Evolutionary conservation across 2,329 filamentous ascomycete genomes (phyloP).

Genomic region (Pseudogymnoascus pannorum): DNA sequence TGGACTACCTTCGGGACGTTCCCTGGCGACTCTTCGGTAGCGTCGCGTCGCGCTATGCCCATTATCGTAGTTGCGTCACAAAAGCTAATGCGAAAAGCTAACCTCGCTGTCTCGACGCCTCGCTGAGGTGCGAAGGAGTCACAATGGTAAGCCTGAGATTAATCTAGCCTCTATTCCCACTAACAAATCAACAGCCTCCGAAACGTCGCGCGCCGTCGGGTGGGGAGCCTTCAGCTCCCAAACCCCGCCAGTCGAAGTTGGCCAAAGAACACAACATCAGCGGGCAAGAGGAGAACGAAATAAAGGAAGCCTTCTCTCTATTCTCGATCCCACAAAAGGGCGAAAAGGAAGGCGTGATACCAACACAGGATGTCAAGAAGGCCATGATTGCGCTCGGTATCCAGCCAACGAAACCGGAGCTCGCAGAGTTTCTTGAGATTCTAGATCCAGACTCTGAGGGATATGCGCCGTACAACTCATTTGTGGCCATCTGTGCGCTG

Average conservation of each 20-base stretch:
- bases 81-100: constrained; percentile 5
- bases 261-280: constrained; percentile 86
- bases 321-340: constrained; percentile 62
- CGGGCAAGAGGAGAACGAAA: constrained; percentile 78
- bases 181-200: constrained; percentile 16
- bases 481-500: constrained; percentile 81
- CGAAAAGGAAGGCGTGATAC: constrained; percentile 65
- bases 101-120: background rate
- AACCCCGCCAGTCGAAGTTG: constrained; percentile 70
- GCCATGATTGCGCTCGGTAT: constrained; percentile 66
- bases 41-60: background rate
- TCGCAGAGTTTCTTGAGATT: constrained; percentile 68
- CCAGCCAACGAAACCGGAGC: constrained; percentile 56
- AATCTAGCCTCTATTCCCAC: background rate
- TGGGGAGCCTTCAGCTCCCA: constrained; percentile 21
- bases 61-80: background rate
- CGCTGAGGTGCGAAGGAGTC: background rate
- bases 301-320: constrained; percentile 80
- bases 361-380: constrained; percentile 50
- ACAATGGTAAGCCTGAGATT: background rate
- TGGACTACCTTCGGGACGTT: background rate
- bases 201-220: constrained; percentile 23
- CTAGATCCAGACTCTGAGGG: constrained; percentile 79
- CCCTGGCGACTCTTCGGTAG: background rate
- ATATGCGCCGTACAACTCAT: constrained; percentile 69